phyloP scores from a whole-genome alignment of 2,329 filamentous ascomycete species.

The Pseudocercospora vitis region DNA sequence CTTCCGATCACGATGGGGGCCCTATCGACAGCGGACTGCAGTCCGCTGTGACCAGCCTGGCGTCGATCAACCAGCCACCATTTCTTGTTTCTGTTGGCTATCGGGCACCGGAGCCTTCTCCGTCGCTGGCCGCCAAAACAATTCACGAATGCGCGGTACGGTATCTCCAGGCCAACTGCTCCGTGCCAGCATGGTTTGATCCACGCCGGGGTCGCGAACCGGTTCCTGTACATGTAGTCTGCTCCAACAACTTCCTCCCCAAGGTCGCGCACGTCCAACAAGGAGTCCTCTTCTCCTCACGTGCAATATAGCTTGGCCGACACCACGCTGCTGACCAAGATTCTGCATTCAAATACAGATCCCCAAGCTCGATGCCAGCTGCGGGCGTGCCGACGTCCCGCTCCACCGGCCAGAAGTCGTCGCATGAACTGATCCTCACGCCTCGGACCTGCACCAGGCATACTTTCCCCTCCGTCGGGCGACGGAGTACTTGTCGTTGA shows the following conservation, averaged over 20 bases:
- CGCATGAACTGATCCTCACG: not conserved
- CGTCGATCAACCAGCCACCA: not conserved
- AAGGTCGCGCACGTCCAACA: too few species aligned
- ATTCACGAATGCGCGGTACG: too few species aligned
- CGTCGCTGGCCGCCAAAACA: not conserved
- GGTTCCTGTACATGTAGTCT: too few species aligned
- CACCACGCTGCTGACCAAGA: not conserved
- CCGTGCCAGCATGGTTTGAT: not conserved
- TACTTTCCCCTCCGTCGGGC: not conserved
- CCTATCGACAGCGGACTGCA: slow-evolving; percentile 4
- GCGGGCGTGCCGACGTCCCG: not conserved
- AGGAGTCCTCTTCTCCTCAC: too few species aligned
- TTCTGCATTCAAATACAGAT: not conserved
- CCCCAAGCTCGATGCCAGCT: slow-evolving; percentile 7
- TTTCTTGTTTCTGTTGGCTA: not conserved
- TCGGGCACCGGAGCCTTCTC: not conserved
- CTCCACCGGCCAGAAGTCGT: not conserved
- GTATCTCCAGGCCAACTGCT: not conserved
- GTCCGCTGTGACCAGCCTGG: not conserved
- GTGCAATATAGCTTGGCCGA: slow-evolving; percentile 1
- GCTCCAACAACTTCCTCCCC: too few species aligned
- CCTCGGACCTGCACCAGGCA: not conserved
- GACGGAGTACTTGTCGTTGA: too few species aligned
- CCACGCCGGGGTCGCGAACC: too few species aligned
- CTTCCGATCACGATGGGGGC: too few species aligned